Base-by-base conservation (phyloP, 2,329 filamentous ascomycete genomes). In the Calonectria ilicicola region DNA sequence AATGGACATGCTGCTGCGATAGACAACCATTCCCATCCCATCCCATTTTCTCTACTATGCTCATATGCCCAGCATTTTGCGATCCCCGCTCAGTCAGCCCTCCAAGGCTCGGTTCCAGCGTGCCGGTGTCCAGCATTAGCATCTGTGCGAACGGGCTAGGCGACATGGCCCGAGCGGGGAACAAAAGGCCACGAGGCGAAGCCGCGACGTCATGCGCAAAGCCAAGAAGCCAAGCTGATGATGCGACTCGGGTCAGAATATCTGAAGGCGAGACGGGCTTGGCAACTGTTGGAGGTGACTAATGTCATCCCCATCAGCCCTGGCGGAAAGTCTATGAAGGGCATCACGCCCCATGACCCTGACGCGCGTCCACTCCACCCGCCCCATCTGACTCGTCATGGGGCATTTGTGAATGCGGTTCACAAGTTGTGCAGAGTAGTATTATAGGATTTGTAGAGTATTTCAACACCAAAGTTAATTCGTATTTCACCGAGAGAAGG, bases 51-150 rank as follows among this genome's bases (percentile, higher is more conserved):
- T n/a, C n/a, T n/a, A n/a, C n/a, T n/a, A n/a, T n/a, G n/a, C n/a
- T n/a, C n/a, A n/a, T 10, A 12, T 12, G 32, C 32, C 32, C 3
- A 35, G 32, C 32, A 10, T 35, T 35, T 35, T 35, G n/a, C n/a
- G 8, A 35, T 10, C 32, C 32, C 32, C 8, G 32, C 8, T 10
- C 3, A 14, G 8, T 35, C 32, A 35, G 32, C 32, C 32, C 10
- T 35, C 32, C 32, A 35, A 35, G 32, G 58, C 65, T 69, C 2
- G 70, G 63, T 26, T 40, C 67, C 21, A 69, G 46, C 35, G 23
- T 44, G 10, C 47, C 53, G 29, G 47, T 21, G 15, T 29, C 10
- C 46, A 56, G 29, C 9, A 29, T 29, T 27, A 23, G 58, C 35
- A 21, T 63, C 29, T 60, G 27, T 29, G 53, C 53, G 32, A 32